A percentile compares a stretch with the other conserved stretches of the same genome.
Evolutionary conservation across 306 rosid genomes (phyloP).

Genomic region (Casuarina equisetifolia): DNA sequence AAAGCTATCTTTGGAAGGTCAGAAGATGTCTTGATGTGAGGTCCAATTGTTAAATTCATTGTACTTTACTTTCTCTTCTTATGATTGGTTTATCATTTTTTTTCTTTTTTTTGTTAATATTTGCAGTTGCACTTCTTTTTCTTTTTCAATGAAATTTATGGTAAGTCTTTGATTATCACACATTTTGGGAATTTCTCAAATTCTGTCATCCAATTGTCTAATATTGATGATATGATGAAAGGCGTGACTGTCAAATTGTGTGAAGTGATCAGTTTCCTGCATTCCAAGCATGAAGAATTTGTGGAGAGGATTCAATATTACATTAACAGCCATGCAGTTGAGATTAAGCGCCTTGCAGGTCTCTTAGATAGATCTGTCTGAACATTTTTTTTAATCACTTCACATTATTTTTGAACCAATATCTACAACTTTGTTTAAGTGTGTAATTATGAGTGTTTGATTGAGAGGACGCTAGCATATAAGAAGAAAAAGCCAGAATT

Average conservation of each 20-base stretch:
- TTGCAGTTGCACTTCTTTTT: slow-evolving; percentile 11
- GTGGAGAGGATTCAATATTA: slow-evolving; percentile 47
- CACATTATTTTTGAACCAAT: not conserved
- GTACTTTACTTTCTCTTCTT: slow-evolving; percentile 4
- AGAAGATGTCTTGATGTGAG: slow-evolving; percentile 28
- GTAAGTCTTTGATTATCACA: slow-evolving; percentile 25
- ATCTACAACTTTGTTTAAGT: not conserved
- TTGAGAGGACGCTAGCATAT: slow-evolving; percentile 4
- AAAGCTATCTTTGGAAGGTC: slow-evolving; percentile 72
- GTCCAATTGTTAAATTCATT: slow-evolving; percentile 25
- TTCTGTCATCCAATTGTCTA: slow-evolving; percentile 59
- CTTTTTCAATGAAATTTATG: slow-evolving; percentile 26
- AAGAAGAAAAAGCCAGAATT: not conserved
- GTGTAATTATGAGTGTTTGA: not conserved
- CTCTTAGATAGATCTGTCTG: slow-evolving; percentile 12
- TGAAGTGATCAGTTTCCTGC: slow-evolving; percentile 62
- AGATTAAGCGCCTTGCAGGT: slow-evolving; percentile 73
- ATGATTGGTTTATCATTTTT: not conserved
- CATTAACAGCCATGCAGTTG: slow-evolving; percentile 42
- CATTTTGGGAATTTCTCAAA: slow-evolving; percentile 52
- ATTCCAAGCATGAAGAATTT: slow-evolving; percentile 64
- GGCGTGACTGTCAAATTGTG: slow-evolving; percentile 60
- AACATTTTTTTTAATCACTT: not conserved
- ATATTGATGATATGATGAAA: slow-evolving; percentile 77
- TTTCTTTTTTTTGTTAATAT: slow-evolving; percentile 9